Evolutionary conservation across 805 yeast genomes (phyloP).

Genomic region (Teunomyces pallodes): DNA sequence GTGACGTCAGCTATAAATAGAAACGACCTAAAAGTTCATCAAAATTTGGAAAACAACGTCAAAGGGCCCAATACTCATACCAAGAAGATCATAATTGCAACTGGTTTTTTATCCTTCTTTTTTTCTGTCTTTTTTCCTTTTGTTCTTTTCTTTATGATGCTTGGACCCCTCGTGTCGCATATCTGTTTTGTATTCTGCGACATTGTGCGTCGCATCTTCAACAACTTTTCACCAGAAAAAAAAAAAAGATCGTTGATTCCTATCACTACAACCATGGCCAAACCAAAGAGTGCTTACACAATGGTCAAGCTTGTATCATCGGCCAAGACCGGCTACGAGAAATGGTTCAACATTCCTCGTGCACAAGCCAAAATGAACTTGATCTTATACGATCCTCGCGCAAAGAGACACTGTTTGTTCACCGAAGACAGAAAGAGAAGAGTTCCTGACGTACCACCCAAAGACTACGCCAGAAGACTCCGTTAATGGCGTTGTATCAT

Average conservation of each 20-base stretch:
- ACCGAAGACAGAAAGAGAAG: conserved; percentile 87
- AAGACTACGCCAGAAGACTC: conserved; percentile 29
- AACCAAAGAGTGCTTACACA: conserved; percentile 75
- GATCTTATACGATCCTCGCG: conserved; percentile 47
- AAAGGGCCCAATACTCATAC: too few relatives aligned
- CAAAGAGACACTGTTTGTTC: conserved; percentile 87
- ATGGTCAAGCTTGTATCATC: conserved; percentile 83
- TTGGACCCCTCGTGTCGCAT: too few relatives aligned
- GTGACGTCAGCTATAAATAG: neutral
- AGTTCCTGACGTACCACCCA: conserved; percentile 48
- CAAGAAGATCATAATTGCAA: neutral
- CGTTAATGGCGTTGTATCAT: conserved; percentile 1
- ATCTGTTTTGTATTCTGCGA: neutral
- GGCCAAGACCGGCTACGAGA: conserved; percentile 85
- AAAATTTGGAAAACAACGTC: neutral
- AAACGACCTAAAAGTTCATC: neutral
- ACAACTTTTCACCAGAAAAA: neutral
- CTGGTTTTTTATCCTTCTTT: neutral
- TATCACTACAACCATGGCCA: conserved; percentile 12
- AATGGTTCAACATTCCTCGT: conserved; percentile 79
- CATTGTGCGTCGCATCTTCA: neutral
- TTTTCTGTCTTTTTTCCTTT: neutral
- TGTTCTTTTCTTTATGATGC: too few relatives aligned
- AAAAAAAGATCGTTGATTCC: neutral
- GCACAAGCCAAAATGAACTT: conserved; percentile 76